Evolutionary conservation across 164 flowering plant species (phyloP).

Genomic region (Platanus orientalis): DNA sequence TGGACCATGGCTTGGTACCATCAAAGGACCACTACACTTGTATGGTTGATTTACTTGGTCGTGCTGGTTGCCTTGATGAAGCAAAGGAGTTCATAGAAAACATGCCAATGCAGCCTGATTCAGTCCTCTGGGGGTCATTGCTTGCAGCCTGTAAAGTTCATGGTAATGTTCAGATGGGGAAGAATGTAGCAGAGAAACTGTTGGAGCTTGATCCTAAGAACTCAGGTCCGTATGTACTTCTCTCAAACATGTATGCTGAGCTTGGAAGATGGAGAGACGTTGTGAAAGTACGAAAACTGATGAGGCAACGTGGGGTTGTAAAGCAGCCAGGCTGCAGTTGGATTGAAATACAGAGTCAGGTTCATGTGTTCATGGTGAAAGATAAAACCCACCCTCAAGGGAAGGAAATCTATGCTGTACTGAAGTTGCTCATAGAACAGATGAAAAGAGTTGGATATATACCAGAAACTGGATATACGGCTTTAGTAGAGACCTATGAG

Average conservation of each 20-base stretch:
- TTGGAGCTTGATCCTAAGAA: constrained; percentile 25
- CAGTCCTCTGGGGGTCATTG: constrained; percentile 25
- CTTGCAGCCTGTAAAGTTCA: constrained; percentile 27
- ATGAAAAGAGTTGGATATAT: constrained; percentile 16
- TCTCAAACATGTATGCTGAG: constrained; percentile 27
- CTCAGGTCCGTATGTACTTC: constrained; percentile 29
- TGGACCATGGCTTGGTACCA: constrained; percentile 23
- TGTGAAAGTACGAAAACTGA: constrained; percentile 18
- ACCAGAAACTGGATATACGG: constrained; percentile 5
- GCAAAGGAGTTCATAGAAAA: constrained; percentile 14
- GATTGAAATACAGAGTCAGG: constrained; percentile 23
- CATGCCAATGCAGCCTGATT: constrained; percentile 23
- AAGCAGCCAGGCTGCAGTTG: constrained; percentile 38
- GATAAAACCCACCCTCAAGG: constrained; percentile 23
- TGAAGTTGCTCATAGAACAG: constrained; percentile 14
- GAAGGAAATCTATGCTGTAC: constrained; percentile 20
- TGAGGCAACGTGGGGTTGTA: constrained; percentile 25
- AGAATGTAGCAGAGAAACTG: constrained; percentile 22
- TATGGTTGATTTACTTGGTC: constrained; percentile 29
- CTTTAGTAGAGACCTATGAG: not conserved
- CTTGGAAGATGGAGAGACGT: constrained; percentile 21
- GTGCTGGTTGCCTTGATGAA: constrained; percentile 24
- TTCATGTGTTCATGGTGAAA: constrained; percentile 33
- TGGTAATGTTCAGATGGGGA: constrained; percentile 17
- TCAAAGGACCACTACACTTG: constrained; percentile 24